Conservation (phyloP, 2,329 filamentous ascomycete genomes). For the Emergomyces orientalis region DNA sequence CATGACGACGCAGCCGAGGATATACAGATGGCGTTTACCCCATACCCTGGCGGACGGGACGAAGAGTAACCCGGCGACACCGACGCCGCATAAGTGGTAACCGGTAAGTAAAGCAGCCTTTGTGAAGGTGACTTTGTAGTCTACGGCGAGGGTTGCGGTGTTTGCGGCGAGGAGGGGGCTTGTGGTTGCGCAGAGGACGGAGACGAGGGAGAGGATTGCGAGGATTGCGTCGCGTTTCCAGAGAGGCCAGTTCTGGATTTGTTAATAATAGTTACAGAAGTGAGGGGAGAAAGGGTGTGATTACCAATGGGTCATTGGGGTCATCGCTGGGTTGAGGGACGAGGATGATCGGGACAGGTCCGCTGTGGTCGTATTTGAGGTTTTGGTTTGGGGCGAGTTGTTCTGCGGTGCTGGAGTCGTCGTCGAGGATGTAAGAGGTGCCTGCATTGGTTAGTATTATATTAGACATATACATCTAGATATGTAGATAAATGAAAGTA, state of each 20-base stretch:
- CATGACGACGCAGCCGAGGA: slow-evolving; percentile 66
- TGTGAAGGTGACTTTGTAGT: slow-evolving; percentile 59
- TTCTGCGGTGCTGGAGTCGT: slow-evolving; percentile 40
- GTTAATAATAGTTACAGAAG: slow-evolving; percentile 12
- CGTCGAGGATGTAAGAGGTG: slow-evolving; percentile 52
- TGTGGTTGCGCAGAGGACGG: slow-evolving; percentile 74
- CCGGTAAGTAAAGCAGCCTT: slow-evolving; percentile 73
- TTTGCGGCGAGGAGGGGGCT: slow-evolving; percentile 83
- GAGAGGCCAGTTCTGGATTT: slow-evolving; percentile 64
- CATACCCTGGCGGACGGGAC: slow-evolving; percentile 82
- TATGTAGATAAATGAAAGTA: neutral
- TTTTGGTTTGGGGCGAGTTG: slow-evolving; percentile 29
- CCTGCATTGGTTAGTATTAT: slow-evolving; percentile 18
- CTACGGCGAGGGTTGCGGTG: slow-evolving; percentile 64
- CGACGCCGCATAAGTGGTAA: slow-evolving; percentile 76
- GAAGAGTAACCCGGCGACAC: slow-evolving; percentile 71
- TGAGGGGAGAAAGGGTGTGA: slow-evolving; percentile 25
- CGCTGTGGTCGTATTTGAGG: slow-evolving; percentile 64
- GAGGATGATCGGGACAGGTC: slow-evolving; percentile 62
- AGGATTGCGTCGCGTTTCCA: slow-evolving; percentile 79
- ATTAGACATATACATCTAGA: neutral
- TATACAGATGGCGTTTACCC: slow-evolving; percentile 84
- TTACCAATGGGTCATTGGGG: slow-evolving; percentile 74
- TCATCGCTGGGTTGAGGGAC: slow-evolving; percentile 87
- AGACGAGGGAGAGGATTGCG: slow-evolving; percentile 64